A percentile compares a stretch with the other conserved stretches of the same genome.
phyloP scores from a whole-genome alignment of 1,284 basidiomycete genomes.

The Wolfiporia cocos region DNA sequence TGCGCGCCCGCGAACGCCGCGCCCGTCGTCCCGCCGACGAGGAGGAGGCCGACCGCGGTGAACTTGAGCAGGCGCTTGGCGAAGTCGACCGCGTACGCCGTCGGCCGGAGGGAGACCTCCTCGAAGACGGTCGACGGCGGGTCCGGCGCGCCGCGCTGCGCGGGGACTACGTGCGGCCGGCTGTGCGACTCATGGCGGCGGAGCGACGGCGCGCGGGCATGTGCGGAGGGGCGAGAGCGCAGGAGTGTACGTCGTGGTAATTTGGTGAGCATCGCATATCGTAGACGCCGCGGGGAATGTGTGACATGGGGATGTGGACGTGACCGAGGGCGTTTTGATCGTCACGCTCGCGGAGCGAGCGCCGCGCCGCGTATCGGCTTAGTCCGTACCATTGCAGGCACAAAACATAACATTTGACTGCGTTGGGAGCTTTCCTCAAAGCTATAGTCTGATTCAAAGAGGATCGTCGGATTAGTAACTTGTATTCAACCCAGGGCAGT shows the following conservation, averaged over 20 bases:
- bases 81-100: slow-evolving; percentile 29
- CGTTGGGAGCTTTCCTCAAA: too few species aligned
- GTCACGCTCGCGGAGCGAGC: not conserved
- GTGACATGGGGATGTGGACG: slow-evolving; percentile 9
- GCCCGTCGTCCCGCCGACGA: slow-evolving; percentile 33
- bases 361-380: not conserved
- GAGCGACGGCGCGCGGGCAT: slow-evolving; percentile 3
- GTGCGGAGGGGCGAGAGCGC: slow-evolving; percentile 5
- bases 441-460: too few species aligned
- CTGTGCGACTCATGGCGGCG: slow-evolving; percentile 12
- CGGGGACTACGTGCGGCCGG: slow-evolving; percentile 8
- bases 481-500: too few species aligned
- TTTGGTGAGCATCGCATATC: slow-evolving; percentile 15
- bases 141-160: slow-evolving; percentile 8
- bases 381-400: not conserved
- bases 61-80: slow-evolving; percentile 36
- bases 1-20: slow-evolving; percentile 57
- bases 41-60: slow-evolving; percentile 31
- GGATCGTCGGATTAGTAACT: too few species aligned
- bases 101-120: slow-evolving; percentile 31
- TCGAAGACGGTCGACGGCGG: slow-evolving; percentile 18
- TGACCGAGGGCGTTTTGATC: slow-evolving; percentile 5
- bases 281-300: slow-evolving; percentile 4
- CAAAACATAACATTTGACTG: too few species aligned
- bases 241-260: slow-evolving; percentile 11